Percentiles rank a stretch among this genome's conserved stretches.
phyloP scores from a whole-genome alignment of 352 stramenopile genomes.

The Phytophthora tentaculata region DNA sequence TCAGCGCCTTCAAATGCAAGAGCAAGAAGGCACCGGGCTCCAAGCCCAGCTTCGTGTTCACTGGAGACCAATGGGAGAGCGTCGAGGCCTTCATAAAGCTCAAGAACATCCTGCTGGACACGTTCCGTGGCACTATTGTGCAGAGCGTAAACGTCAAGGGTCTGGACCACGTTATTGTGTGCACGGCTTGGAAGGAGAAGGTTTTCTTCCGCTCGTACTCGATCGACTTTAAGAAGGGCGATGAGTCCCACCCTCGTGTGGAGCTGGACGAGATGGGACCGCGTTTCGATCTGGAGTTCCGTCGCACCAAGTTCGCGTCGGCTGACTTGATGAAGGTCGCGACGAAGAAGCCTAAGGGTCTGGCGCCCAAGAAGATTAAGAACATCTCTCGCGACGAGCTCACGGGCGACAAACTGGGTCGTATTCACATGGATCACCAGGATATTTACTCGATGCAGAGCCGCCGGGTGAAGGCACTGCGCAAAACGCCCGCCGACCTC shows the following conservation, averaged over 20 bases:
- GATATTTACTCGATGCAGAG: slow-evolving; percentile 97
- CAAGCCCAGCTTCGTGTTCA: slow-evolving; percentile 97
- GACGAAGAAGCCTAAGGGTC: slow-evolving; percentile 93
- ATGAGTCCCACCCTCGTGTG: slow-evolving; percentile 84
- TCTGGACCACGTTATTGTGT: slow-evolving; percentile 98
- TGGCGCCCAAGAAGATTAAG: slow-evolving; percentile 97
- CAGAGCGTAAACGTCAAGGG: slow-evolving; percentile 95
- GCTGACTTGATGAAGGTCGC: slow-evolving; percentile 96
- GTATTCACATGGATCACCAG: slow-evolving; percentile 98
- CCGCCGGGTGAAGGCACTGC: slow-evolving; percentile 95
- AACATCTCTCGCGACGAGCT: slow-evolving; percentile 97
- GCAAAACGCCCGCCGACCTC: slow-evolving; percentile 82
- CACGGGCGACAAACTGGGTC: slow-evolving; percentile 98
- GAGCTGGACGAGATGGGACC: slow-evolving; percentile 93
- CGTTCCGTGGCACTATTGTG: slow-evolving; percentile 98
- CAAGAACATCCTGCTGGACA: slow-evolving; percentile 96
- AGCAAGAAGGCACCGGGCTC: slow-evolving; percentile 93
- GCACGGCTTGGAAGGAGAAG: slow-evolving; percentile 92
- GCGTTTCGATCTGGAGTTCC: slow-evolving; percentile 91
- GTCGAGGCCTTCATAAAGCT: slow-evolving; percentile 92
- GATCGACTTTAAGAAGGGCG: slow-evolving; percentile 93
- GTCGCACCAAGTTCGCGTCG: slow-evolving; percentile 95
- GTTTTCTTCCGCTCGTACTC: slow-evolving; percentile 97
- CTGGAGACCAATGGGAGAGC: slow-evolving; percentile 94
- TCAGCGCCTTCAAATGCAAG: slow-evolving; percentile 94